phyloP scores from a whole-genome alignment of 129 eudicot species.

The Glebionis coronaria region DNA sequence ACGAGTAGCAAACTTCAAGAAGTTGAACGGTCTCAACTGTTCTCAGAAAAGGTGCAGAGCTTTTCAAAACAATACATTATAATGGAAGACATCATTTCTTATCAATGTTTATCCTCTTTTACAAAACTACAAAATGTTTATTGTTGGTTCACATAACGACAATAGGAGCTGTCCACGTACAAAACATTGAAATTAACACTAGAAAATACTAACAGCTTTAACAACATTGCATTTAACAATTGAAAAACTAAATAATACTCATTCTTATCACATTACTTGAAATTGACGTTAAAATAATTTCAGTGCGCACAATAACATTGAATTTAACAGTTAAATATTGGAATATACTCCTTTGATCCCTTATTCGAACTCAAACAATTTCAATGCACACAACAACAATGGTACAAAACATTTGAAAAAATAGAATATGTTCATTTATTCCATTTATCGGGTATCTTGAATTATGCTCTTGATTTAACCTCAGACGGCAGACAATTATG shows the following conservation, averaged over 20 bases:
- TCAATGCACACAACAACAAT: too few relatives aligned
- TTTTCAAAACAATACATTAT: not conserved
- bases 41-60: not conserved
- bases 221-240: too few relatives aligned
- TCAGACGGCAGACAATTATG: not conserved
- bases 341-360: too few relatives aligned
- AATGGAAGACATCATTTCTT: not conserved
- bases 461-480: not conserved
- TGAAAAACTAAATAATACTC: too few relatives aligned
- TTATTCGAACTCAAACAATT: too few relatives aligned
- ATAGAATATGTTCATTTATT: not conserved
- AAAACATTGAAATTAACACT: slow-evolving; percentile 20
- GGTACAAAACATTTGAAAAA: too few relatives aligned
- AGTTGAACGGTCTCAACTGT: too few relatives aligned
- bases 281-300: not conserved
- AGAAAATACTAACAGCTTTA: too few relatives aligned
- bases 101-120: slow-evolving; percentile 11
- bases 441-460: slow-evolving; percentile 5
- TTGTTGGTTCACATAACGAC: slow-evolving; percentile 9
- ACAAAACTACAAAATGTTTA: not conserved
- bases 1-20: too few relatives aligned
- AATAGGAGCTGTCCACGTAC: slow-evolving; percentile 14
- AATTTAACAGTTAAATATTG: not conserved
- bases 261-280: slow-evolving; percentile 23
- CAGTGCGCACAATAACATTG: slow-evolving; percentile 5